phyloP scores from a whole-genome alignment of 257 asterid genomes.

The Solanum acaule region DNA sequence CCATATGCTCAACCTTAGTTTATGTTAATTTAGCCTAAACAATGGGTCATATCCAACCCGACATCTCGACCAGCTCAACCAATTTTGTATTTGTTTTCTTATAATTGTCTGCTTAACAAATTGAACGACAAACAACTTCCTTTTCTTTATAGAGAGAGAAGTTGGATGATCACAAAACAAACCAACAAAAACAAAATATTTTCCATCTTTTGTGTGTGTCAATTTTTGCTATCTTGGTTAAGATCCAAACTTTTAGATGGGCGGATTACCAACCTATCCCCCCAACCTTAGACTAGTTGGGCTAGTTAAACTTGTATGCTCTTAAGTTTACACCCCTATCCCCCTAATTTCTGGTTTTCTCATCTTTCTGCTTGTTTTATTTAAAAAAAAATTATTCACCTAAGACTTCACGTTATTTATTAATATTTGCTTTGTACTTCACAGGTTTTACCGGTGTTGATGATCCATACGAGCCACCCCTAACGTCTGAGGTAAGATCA shows the following conservation, averaged over 20 bases:
- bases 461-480: constrained; percentile 92
- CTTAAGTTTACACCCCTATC: neutral
- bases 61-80: neutral
- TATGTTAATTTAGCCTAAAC: neutral
- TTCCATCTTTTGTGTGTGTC: neutral
- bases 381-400: neutral
- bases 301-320: neutral
- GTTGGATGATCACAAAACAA: neutral
- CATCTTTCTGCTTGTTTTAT: neutral
- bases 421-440: neutral
- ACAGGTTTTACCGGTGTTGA: constrained; percentile 97
- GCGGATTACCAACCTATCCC: neutral
- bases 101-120: neutral
- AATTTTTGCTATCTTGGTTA: neutral
- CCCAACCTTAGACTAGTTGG: neutral
- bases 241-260: neutral
- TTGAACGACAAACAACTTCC: neutral
- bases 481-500: constrained; percentile 67
- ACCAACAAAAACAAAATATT: neutral
- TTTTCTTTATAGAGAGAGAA: neutral
- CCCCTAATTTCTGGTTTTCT: neutral
- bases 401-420: neutral
- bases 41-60: neutral
- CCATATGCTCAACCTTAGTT: neutral
- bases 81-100: neutral